Conservation (phyloP, 495 filamentous ascomycete genomes). For the Barbatosphaeria neglecta region DNA sequence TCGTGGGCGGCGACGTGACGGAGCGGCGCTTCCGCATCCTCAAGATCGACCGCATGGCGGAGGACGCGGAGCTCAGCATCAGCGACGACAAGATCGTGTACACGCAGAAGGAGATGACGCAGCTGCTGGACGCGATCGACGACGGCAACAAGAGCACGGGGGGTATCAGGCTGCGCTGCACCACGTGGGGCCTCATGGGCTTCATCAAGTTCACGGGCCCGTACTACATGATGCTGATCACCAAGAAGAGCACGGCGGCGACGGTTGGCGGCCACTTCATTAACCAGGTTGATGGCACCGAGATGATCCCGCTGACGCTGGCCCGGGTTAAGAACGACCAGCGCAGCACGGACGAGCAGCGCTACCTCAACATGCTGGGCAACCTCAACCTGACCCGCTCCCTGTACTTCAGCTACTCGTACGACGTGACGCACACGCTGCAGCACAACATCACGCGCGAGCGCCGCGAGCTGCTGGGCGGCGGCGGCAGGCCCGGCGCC, state of each 20-base stretch:
- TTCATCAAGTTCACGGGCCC: slow-evolving; percentile 92
- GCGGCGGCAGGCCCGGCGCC: too few relatives aligned
- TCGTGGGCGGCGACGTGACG: slow-evolving; percentile 81
- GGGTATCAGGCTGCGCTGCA: slow-evolving; percentile 83
- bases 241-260: slow-evolving; percentile 88
- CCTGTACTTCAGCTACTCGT: slow-evolving; percentile 98
- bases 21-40: slow-evolving; percentile 83
- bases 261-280: slow-evolving; percentile 94
- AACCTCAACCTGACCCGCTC: slow-evolving; percentile 81
- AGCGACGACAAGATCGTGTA: slow-evolving; percentile 93
- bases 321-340: slow-evolving; percentile 64
- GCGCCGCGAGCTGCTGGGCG: slow-evolving; percentile 53
- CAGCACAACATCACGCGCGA: slow-evolving; percentile 88
- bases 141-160: slow-evolving; percentile 87
- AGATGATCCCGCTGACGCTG: slow-evolving; percentile 72
- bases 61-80: slow-evolving; percentile 63
- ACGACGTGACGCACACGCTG: slow-evolving; percentile 85
- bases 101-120: slow-evolving; percentile 82
- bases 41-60: slow-evolving; percentile 84
- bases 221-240: slow-evolving; percentile 97
- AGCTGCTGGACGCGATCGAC: slow-evolving; percentile 85
- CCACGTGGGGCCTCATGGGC: slow-evolving; percentile 84
- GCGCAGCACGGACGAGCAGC: slow-evolving; percentile 72
- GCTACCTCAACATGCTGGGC: slow-evolving; percentile 78
- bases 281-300: slow-evolving; percentile 92